A percentile compares a stretch with the other conserved stretches of the same genome.
phyloP scores from a whole-genome alignment of 2,329 filamentous ascomycete species.

The Calycina herbarum region DNA sequence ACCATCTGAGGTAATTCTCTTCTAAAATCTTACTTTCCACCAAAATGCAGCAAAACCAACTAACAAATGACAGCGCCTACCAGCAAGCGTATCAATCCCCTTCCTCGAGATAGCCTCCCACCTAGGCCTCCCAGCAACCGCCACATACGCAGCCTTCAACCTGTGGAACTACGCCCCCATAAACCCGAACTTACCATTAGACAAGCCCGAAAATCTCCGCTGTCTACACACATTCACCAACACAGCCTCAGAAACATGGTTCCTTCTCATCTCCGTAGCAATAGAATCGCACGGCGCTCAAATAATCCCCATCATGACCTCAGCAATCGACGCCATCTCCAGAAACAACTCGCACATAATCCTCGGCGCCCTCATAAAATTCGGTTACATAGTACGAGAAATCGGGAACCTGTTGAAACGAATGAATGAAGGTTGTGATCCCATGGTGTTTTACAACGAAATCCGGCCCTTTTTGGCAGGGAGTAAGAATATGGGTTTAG shows the following conservation, averaged over 20 bases:
- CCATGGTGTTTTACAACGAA: conserved; percentile 82
- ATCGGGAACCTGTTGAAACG: conserved; percentile 68
- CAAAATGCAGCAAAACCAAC: background rate
- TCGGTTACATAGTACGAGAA: conserved; percentile 67
- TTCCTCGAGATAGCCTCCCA: conserved; percentile 70
- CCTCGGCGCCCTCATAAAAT: conserved; percentile 60
- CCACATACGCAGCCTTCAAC: conserved; percentile 84
- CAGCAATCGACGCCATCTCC: conserved; percentile 70
- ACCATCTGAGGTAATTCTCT: conserved; percentile 64
- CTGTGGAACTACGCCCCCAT: conserved; percentile 86
- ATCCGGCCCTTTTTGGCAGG: conserved; percentile 89
- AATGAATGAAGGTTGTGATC: conserved; percentile 89
- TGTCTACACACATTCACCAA: conserved; percentile 84
- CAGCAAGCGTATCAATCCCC: conserved; percentile 74
- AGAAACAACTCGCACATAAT: conserved; percentile 60
- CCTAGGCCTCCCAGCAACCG: conserved; percentile 80
- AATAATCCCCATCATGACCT: conserved; percentile 75
- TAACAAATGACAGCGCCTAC: conserved; percentile 54
- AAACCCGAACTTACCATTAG: conserved; percentile 44
- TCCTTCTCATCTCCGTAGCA: conserved; percentile 84
- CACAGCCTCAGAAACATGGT: conserved; percentile 90
- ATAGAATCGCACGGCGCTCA: conserved; percentile 81
- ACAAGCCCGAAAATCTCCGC: conserved; percentile 61
- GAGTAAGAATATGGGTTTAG: conserved; percentile 86
- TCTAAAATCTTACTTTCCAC: background rate